A percentile compares a stretch with the other conserved stretches of the same genome.
phyloP scores from a whole-genome alignment of 2,329 filamentous ascomycete genomes.

The Tolypocladium tropicale region DNA sequence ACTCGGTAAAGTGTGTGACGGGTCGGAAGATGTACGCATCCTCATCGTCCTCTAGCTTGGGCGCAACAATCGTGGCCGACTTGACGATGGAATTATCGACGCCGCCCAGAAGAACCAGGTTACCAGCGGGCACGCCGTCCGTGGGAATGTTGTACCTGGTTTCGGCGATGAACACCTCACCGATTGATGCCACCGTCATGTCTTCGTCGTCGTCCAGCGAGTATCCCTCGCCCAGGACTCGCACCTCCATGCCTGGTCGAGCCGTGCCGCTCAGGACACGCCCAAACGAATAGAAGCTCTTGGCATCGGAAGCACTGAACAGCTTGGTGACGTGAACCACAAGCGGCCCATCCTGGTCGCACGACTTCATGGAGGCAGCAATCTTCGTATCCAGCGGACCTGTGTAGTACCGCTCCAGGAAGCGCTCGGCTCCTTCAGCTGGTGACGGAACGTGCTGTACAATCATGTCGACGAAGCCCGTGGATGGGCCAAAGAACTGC shows the following conservation, averaged over 20 bases:
- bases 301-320: conserved; percentile 84
- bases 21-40: conserved; percentile 94
- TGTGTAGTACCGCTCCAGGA: conserved; percentile 83
- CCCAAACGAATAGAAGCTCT: conserved; percentile 80
- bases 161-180: conserved; percentile 81
- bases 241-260: conserved; percentile 68
- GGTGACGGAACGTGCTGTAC: conserved; percentile 84
- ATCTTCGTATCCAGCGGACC: conserved; percentile 77
- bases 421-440: conserved; percentile 61
- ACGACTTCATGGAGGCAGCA: conserved; percentile 68
- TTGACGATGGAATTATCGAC: conserved; percentile 98
- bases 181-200: conserved; percentile 79
- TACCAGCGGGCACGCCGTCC: conserved; percentile 86
- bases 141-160: conserved; percentile 88
- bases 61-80: conserved; percentile 80
- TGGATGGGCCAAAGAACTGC: conserved; percentile 87
- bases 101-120: conserved; percentile 82
- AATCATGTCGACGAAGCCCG: conserved; percentile 93
- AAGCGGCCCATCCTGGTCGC: conserved; percentile 81
- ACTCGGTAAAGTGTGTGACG: conserved; percentile 89
- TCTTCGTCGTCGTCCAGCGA: conserved; percentile 97
- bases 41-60: conserved; percentile 73
- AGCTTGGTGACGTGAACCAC: conserved; percentile 91
- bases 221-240: conserved; percentile 90
- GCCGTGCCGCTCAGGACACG: conserved; percentile 89